Base-by-base conservation (phyloP, 2,329 filamentous ascomycete genomes). In the Aaosphaeria pasadenensis region DNA sequence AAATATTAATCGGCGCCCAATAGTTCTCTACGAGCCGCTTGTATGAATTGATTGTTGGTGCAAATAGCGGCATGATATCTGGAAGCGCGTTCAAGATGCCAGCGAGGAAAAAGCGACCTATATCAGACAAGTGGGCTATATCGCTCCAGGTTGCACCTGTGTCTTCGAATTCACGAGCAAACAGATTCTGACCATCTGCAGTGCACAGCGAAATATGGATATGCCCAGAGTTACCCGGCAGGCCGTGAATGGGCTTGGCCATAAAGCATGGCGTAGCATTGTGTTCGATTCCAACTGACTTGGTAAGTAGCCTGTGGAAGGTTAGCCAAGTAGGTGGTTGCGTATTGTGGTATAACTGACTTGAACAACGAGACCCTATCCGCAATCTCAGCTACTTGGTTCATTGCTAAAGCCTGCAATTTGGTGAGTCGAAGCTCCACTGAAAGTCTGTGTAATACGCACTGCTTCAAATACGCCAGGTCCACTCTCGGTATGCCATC, bases 21-120 rank as follows among this genome's bases (percentile, higher is more conserved):
- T 95, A 96, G 73, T 96, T 96, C 77, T 96, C 91, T 2, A 96
- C 91, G 1, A 96, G 81, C 5, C 91, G 87, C 74, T 96, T 96
- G 78, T 96, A 96, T 51, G 89, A 95, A 77, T 96, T 96, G 66
- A 96, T 81, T 0, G 88, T 96, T 0, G 91, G 91, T 1, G 91
- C 91, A 11, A 96, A 77, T 48, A 96, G 75, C 0, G 91, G 91
- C 91, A 96, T 96, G 57, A 96, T 82, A 63, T 96, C 89, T 2
- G 91, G 88, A 7, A 96, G 79, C 7, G 90, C 91, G 11, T 88
- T 85, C 0, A 96, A 77, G 1, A 96, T 71, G 5, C 91, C 91
- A 1, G 91, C 91, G 0, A 96, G 81, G 73, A 96, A 96, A 57
- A 95, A 86, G 11, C 91, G 83, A 4, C 91, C 91, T n/a, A 95